Conservation (phyloP, 228 moss, liverwort and hornwort genomes). For the Sphagnum fallax region DNA sequence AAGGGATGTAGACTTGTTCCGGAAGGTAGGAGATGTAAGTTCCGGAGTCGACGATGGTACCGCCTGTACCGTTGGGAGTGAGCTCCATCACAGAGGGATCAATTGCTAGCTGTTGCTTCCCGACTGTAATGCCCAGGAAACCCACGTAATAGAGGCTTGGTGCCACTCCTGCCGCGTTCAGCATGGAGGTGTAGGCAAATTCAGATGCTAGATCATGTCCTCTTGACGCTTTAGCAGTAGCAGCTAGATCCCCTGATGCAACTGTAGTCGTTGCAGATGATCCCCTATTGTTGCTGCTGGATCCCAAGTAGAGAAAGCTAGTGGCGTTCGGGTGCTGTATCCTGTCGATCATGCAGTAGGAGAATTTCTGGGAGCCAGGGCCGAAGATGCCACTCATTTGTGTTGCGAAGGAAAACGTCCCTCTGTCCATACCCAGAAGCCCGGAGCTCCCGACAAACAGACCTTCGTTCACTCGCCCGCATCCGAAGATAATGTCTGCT, state of each 20-base stretch:
- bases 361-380: conserved; percentile 8
- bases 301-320: conserved; percentile 21
- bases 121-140: conserved; percentile 9
- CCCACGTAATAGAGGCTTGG: conserved; percentile 10
- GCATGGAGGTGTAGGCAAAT: conserved; percentile 12
- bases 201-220: neutral
- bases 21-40: conserved; percentile 9
- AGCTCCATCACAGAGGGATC: conserved; percentile 7
- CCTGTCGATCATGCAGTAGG: conserved; percentile 19
- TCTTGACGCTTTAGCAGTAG: no score
- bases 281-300: neutral
- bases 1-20: conserved; percentile 3
- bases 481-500: conserved; percentile 17
- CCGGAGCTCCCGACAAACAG: conserved; percentile 16
- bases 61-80: conserved; percentile 4
- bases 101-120: neutral
- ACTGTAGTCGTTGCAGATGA: no score
- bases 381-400: conserved; percentile 13
- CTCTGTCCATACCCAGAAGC: conserved; percentile 20
- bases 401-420: conserved; percentile 16
- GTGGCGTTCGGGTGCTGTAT: conserved; percentile 10
- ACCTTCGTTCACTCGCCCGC: conserved; percentile 12
- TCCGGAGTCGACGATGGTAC: conserved; percentile 10
- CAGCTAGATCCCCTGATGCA: no score
- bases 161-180: neutral